These are phyloP conservation scores for Forsythia viridissima DNA, from an alignment of 257 asterid genomes.

Conservation along the genomic window DNA sequence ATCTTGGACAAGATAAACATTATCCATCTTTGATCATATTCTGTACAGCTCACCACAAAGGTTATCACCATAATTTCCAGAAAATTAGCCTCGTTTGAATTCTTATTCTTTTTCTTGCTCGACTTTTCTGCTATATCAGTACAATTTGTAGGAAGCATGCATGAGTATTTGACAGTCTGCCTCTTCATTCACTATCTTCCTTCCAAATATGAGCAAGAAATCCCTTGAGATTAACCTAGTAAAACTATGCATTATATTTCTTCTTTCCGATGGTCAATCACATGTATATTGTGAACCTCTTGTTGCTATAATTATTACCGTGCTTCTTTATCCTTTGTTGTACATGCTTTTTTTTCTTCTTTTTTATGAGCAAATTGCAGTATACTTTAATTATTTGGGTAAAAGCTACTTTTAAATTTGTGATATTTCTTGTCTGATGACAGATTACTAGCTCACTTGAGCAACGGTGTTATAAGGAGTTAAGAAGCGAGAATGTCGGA, in stretches of 20 bases:
- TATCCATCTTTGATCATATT: not conserved
- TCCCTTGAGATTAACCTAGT: not conserved
- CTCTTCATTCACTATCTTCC: not conserved
- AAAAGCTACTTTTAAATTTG: not conserved
- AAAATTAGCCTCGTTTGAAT: not conserved
- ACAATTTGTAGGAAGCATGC: not conserved
- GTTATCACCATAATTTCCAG: not conserved
- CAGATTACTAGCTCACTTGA: constrained; percentile 87
- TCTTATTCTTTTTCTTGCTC: not conserved
- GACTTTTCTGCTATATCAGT: not conserved
- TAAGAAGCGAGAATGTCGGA: constrained; percentile 73
- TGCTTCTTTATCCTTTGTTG: no score
- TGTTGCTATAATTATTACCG: no score
- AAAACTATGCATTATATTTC: not conserved
- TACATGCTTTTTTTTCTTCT: no score
- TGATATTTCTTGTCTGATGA: constrained; percentile 30
- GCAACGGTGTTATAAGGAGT: constrained; percentile 94
- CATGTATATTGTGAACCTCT: not conserved
- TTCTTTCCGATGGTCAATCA: not conserved
- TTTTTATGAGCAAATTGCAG: no score
- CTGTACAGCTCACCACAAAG: not conserved
- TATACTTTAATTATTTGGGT: constrained; percentile 7
- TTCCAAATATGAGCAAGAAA: not conserved
- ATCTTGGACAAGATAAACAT: not conserved
- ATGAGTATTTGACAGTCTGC: not conserved